Evolutionary conservation across 176 grass and related monocot species (phyloP).

Genomic region (Alopecurus myosuroides): DNA sequence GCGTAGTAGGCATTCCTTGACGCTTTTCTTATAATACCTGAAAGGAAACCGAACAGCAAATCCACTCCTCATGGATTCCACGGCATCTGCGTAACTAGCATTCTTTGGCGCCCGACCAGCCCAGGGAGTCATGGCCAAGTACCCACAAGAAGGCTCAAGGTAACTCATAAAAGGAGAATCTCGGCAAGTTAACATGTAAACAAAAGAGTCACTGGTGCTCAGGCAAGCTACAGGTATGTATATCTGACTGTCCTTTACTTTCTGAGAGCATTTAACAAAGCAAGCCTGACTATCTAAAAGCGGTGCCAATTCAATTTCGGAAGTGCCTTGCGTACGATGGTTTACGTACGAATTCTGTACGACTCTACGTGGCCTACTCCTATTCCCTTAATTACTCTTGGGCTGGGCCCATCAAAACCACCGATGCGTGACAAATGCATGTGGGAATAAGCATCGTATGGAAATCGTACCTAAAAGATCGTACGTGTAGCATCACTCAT

Average conservation of each 20-base stretch:
- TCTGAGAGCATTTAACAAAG: not conserved
- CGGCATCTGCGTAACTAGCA: not conserved
- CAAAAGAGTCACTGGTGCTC: not conserved
- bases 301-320: not conserved
- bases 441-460: no score
- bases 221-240: constrained; percentile 22
- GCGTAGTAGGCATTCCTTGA: no score
- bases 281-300: not conserved
- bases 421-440: no score
- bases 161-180: not conserved
- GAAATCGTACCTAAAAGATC: no score
- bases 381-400: no score
- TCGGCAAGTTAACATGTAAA: not conserved
- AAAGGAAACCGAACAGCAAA: not conserved
- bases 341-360: no score
- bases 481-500: no score
- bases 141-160: constrained; percentile 17
- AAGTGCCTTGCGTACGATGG: no score
- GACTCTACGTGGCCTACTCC: no score
- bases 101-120: rapidly evolving
- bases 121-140: constrained; percentile 3
- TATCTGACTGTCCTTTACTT: not conserved
- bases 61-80: not conserved
- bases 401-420: no score
- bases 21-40: no score